A percentile compares a stretch with the other conserved stretches of the same genome.
These are phyloP conservation scores for Zygotorulaspora danielsina DNA, from an alignment of 805 yeast species.

Conservation along the genomic window DNA sequence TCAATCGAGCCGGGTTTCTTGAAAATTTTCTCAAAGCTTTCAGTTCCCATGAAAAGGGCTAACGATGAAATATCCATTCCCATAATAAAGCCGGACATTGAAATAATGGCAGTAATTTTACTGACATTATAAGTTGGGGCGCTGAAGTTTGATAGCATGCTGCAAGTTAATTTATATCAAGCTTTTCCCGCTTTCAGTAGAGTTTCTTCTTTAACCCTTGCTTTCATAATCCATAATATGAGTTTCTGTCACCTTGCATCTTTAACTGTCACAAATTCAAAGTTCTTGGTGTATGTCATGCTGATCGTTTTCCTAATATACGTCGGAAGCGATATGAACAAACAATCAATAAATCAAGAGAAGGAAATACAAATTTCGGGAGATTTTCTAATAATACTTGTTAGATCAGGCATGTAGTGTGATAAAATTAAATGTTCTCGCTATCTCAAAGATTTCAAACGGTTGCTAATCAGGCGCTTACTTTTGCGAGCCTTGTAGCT, in stretches of 20 bases:
- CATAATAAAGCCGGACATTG: constrained; percentile 67
- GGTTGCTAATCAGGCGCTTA: constrained; percentile 50
- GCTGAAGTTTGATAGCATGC: not conserved
- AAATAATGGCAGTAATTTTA: constrained; percentile 51
- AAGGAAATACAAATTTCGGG: too few relatives aligned
- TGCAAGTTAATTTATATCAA: too few relatives aligned
- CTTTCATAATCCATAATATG: too few relatives aligned
- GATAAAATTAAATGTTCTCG: constrained; percentile 44
- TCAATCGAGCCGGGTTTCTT: constrained; percentile 47
- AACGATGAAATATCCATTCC: constrained; percentile 80
- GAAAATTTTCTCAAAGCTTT: constrained; percentile 49
- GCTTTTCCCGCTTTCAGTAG: too few relatives aligned
- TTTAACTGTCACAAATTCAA: constrained; percentile 11
- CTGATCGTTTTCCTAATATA: too few relatives aligned
- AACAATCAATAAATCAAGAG: too few relatives aligned
- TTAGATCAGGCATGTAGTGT: too few relatives aligned
- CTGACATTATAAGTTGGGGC: constrained; percentile 44
- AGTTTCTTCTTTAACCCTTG: too few relatives aligned
- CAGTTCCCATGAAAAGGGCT: constrained; percentile 57
- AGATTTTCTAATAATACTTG: too few relatives aligned
- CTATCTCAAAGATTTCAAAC: constrained; percentile 45
- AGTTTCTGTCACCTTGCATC: too few relatives aligned
- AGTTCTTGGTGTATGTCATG: not conserved
- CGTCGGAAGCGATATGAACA: constrained; percentile 1
- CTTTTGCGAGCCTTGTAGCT: constrained; percentile 47